Conservation (phyloP, 306 rosid species). For the Vicia faba region DNA sequence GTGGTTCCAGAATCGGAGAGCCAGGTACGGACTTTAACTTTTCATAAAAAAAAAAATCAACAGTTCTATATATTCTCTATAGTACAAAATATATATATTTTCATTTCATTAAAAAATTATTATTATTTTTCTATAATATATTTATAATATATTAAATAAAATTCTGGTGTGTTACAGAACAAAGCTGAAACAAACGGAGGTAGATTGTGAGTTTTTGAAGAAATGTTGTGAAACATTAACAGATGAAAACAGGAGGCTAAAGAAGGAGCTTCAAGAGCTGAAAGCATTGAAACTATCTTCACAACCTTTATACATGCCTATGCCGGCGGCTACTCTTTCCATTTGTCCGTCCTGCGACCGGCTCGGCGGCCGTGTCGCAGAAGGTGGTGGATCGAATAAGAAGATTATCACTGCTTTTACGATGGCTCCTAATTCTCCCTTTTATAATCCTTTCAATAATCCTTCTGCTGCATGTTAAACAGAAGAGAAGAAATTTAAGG, state of each 20-base stretch:
- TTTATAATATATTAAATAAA: neutral
- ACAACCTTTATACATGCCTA: conserved; percentile 80
- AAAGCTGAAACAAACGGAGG: conserved; percentile 95
- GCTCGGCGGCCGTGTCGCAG: conserved; percentile 36
- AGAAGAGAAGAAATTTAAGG: neutral
- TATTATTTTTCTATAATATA: too few relatives aligned
- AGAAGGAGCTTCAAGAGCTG: conserved; percentile 82
- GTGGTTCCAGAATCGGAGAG: conserved; percentile 98
- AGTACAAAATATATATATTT: too few relatives aligned
- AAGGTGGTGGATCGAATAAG: conserved; percentile 41
- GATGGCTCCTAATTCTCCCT: conserved; percentile 66
- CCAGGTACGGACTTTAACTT: conserved; percentile 55
- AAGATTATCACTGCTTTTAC: conserved; percentile 51
- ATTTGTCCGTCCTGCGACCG: conserved; percentile 95
- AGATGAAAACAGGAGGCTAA: conserved; percentile 83
- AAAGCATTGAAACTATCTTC: conserved; percentile 61
- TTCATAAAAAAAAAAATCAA: too few relatives aligned
- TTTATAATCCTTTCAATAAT: conserved; percentile 71
- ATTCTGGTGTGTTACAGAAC: conserved; percentile 54
- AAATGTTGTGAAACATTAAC: conserved; percentile 88
- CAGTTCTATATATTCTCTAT: too few relatives aligned
- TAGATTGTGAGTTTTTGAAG: conserved; percentile 87
- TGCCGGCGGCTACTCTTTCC: conserved; percentile 86
- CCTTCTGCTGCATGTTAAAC: conserved; percentile 86
- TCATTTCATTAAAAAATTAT: too few relatives aligned